Evolutionary conservation across 2,329 filamentous ascomycete species (phyloP).

Genomic region (Pseudocercospora eumusae): DNA sequence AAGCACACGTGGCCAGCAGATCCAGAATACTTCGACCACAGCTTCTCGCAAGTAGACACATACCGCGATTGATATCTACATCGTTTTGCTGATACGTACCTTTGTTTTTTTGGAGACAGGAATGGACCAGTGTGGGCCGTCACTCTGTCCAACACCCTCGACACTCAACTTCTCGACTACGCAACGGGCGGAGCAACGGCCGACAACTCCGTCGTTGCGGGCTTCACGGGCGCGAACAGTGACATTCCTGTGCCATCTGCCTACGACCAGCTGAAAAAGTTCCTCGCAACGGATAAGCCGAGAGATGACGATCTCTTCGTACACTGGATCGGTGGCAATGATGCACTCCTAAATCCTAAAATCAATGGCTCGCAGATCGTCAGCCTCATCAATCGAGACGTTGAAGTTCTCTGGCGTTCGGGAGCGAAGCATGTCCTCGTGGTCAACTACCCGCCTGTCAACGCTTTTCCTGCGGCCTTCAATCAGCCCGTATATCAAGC

Average conservation of each 20-base stretch:
- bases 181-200: conserved; percentile 15
- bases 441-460: conserved; percentile 6
- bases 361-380: conserved; percentile 7
- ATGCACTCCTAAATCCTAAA: conserved; percentile 1
- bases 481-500: not conserved
- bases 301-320: conserved; percentile 11
- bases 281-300: not conserved
- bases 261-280: conserved; percentile 9
- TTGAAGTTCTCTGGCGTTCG: conserved; percentile 4
- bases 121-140: conserved; percentile 10
- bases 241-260: conserved; percentile 13
- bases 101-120: no score
- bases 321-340: conserved; percentile 14
- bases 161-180: conserved; percentile 6
- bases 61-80: no score
- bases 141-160: not conserved
- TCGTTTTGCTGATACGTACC: no score
- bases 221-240: conserved; percentile 12
- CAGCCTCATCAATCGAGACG: conserved; percentile 14
- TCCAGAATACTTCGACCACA: conserved; percentile 18
- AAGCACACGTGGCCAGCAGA: conserved; percentile 14
- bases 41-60: conserved; percentile 12
- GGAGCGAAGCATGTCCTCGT: conserved; percentile 3
- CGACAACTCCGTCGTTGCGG: conserved; percentile 13
- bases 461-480: not conserved